These are phyloP conservation scores for Citrus cavaleriei DNA, from an alignment of 345 rosid genomes.

Conservation along the genomic window DNA sequence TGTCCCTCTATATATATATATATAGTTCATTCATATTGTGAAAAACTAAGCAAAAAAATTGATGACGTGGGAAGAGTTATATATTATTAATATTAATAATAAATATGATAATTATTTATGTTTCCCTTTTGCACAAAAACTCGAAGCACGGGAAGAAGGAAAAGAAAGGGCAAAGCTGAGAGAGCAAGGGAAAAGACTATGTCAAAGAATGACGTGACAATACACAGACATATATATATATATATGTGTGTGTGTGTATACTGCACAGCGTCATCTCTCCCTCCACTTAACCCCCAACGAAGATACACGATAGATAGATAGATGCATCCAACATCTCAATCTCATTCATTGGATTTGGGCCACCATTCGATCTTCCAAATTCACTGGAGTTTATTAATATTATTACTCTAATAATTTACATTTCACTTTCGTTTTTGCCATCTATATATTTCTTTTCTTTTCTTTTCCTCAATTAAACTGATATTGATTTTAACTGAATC, in stretches of 20 bases:
- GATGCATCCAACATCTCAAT: not conserved
- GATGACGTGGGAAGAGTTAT: too few species aligned
- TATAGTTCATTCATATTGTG: too few species aligned
- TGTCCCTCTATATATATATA: too few species aligned
- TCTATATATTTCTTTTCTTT: not conserved
- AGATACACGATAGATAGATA: too few species aligned
- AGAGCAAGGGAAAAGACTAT: not conserved
- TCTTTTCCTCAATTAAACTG: not conserved
- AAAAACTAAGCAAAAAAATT: too few species aligned
- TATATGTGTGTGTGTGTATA: fast-evolving
- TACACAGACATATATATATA: too few species aligned
- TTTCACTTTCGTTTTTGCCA: not conserved
- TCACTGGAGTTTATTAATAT: slow-evolving; percentile 24
- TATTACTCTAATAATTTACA: not conserved
- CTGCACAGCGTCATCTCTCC: slow-evolving; percentile 14
- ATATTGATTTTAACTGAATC: slow-evolving; percentile 6
- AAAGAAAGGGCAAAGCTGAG: not conserved
- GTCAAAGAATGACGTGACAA: not conserved
- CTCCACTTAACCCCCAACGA: not conserved
- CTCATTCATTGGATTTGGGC: slow-evolving; percentile 13
- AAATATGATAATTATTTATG: not conserved
- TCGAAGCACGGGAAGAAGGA: not conserved
- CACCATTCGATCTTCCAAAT: slow-evolving; percentile 26
- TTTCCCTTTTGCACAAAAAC: too few species aligned
- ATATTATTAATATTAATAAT: too few species aligned